phyloP scores from a whole-genome alignment of 352 stramenopile genomes.

The Globisporangium orthogonon region DNA sequence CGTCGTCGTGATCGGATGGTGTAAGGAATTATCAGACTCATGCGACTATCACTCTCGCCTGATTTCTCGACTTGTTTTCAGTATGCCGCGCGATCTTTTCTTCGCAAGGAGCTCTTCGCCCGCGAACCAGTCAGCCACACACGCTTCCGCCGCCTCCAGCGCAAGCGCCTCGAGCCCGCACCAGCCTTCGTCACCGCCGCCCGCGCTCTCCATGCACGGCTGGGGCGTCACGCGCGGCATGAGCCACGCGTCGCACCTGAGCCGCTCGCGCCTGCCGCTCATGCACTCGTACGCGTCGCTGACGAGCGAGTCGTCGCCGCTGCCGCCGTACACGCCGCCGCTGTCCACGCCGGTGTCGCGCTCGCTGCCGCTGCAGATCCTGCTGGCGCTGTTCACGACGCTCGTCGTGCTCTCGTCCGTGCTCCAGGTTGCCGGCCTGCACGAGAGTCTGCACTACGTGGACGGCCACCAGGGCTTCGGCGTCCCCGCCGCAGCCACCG shows the following conservation, averaged over 20 bases:
- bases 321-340: constrained; percentile 12
- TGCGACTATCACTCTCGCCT: neutral
- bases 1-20: neutral
- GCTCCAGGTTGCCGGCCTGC: constrained; percentile 23
- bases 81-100: neutral
- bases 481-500: neutral
- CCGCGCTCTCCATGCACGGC: constrained; percentile 12
- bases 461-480: neutral
- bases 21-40: neutral
- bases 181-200: neutral
- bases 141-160: neutral
- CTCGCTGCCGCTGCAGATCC: constrained; percentile 23
- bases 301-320: constrained; percentile 8
- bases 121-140: neutral
- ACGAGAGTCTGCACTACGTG: constrained; percentile 10
- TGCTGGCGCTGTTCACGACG: constrained; percentile 28
- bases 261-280: constrained; percentile 12
- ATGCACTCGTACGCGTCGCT: constrained; percentile 16
- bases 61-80: neutral
- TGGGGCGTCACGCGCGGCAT: constrained; percentile 13
- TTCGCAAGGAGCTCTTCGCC: no score
- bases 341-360: constrained; percentile 22
- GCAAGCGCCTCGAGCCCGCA: neutral
- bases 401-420: constrained; percentile 15
- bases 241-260: constrained; percentile 10